A percentile compares a stretch with the other conserved stretches of the same genome.
These are phyloP conservation scores for Lactarius hatsudake DNA, from an alignment of 768 basidiomycete species.

Conservation along the genomic window DNA sequence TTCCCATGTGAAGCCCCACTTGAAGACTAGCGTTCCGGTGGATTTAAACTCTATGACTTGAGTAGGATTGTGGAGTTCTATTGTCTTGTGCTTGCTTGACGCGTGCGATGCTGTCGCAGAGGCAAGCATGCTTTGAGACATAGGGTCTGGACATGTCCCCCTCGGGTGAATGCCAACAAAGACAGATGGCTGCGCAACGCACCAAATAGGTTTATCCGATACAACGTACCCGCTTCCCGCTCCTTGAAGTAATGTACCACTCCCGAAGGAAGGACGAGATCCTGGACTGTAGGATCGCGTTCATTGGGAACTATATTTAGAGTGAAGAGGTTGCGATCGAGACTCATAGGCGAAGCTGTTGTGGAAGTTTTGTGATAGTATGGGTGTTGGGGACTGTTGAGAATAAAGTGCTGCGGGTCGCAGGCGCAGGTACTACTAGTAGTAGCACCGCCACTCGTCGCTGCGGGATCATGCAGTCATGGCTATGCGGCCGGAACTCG, in stretches of 20 bases:
- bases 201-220: constrained; percentile 71
- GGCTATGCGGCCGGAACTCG: background rate
- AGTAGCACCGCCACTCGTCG: background rate
- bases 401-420: background rate
- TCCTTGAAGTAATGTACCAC: constrained; percentile 71
- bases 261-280: constrained; percentile 66
- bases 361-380: background rate
- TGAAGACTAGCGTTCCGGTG: constrained; percentile 69
- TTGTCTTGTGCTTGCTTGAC: constrained; percentile 66
- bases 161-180: background rate
- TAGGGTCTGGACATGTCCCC: constrained; percentile 51
- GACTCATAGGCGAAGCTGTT: constrained; percentile 53
- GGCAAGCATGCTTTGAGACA: constrained; percentile 67
- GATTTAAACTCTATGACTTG: constrained; percentile 67
- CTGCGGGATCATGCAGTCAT: background rate
- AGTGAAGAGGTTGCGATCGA: constrained; percentile 86
- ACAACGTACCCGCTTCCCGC: constrained; percentile 50
- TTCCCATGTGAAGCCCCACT: constrained; percentile 82
- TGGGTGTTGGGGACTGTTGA: background rate
- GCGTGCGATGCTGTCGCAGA: constrained; percentile 62
- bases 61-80: constrained; percentile 76
- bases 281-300: constrained; percentile 58
- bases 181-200: constrained; percentile 27
- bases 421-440: background rate
- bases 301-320: constrained; percentile 60